Evolutionary conservation across 2,329 filamentous ascomycete species (phyloP).

Genomic region (Clonostachys rhizophaga): DNA sequence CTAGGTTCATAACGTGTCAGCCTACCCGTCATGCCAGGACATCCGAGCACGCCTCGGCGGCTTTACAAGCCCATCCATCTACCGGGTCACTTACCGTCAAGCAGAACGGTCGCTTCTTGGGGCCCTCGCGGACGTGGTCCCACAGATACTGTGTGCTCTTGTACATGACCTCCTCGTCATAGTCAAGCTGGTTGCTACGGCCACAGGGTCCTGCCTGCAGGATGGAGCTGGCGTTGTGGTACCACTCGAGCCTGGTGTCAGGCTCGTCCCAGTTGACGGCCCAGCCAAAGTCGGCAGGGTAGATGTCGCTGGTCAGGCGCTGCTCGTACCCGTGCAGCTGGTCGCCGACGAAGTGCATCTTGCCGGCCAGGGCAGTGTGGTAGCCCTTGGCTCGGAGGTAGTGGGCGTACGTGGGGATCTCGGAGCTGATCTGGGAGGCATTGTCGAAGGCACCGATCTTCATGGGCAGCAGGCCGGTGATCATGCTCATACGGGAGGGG

Average conservation of each 20-base stretch:
- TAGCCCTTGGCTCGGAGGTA: constrained; percentile 83
- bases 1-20: constrained; percentile 13
- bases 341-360: constrained; percentile 97
- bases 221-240: constrained; percentile 93
- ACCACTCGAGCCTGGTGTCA: constrained; percentile 83
- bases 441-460: constrained; percentile 93
- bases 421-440: constrained; percentile 75
- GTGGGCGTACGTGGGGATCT: constrained; percentile 88
- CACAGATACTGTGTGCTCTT: constrained; percentile 86
- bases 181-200: constrained; percentile 91
- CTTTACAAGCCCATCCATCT: not conserved
- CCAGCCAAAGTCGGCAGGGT: constrained; percentile 92
- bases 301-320: constrained; percentile 90
- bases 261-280: constrained; percentile 94
- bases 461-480: constrained; percentile 85
- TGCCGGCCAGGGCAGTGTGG: constrained; percentile 85
- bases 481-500: constrained; percentile 90
- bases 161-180: constrained; percentile 95
- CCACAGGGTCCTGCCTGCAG: constrained; percentile 85
- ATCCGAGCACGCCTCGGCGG: no score
- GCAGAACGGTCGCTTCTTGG: constrained; percentile 71
- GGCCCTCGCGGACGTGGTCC: constrained; percentile 80
- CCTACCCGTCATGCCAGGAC: not conserved
- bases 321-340: constrained; percentile 93
- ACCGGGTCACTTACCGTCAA: constrained; percentile 52